phyloP scores from a whole-genome alignment of 352 stramenopile species.

The Phytophthora capsici region DNA sequence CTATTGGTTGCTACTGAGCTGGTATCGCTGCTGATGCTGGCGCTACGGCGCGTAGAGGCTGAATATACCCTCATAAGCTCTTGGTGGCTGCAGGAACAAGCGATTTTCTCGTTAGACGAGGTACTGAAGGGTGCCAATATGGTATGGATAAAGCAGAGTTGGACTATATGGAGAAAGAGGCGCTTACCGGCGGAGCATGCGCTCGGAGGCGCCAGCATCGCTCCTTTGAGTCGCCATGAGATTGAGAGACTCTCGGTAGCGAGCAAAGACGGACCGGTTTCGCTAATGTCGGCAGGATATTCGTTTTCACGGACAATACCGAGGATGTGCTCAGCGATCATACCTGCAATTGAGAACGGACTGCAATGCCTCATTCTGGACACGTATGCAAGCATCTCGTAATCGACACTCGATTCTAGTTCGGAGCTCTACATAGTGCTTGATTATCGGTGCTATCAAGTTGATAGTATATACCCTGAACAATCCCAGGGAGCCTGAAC shows the following conservation, averaged over 20 bases:
- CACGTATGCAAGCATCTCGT: not conserved
- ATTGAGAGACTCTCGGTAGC: not conserved
- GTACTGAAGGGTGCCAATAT: slow-evolving; percentile 1
- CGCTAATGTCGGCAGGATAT: not conserved
- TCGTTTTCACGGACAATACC: not conserved
- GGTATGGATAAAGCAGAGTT: not conserved
- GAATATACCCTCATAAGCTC: slow-evolving; percentile 60
- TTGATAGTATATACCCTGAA: too few relatives aligned
- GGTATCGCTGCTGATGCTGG: slow-evolving; percentile 12
- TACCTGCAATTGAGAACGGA: not conserved
- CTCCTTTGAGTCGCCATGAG: not conserved
- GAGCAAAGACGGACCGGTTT: not conserved
- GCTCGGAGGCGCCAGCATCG: not conserved
- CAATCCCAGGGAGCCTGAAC: too few relatives aligned
- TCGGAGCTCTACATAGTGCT: too few relatives aligned
- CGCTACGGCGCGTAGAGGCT: slow-evolving; percentile 17
- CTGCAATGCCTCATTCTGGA: not conserved
- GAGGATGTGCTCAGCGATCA: not conserved
- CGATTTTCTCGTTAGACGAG: slow-evolving; percentile 3
- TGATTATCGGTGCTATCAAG: too few relatives aligned
- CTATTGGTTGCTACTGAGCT: slow-evolving; percentile 13
- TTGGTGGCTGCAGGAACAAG: slow-evolving; percentile 45
- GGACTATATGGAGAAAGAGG: not conserved
- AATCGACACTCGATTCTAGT: too few relatives aligned
- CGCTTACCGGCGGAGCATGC: slow-evolving; percentile 22